Evolutionary conservation across 441 rosid species (phyloP), one percentile per base, ranked within the genome.

Genomic region (Aleurites moluccanus): DNA sequence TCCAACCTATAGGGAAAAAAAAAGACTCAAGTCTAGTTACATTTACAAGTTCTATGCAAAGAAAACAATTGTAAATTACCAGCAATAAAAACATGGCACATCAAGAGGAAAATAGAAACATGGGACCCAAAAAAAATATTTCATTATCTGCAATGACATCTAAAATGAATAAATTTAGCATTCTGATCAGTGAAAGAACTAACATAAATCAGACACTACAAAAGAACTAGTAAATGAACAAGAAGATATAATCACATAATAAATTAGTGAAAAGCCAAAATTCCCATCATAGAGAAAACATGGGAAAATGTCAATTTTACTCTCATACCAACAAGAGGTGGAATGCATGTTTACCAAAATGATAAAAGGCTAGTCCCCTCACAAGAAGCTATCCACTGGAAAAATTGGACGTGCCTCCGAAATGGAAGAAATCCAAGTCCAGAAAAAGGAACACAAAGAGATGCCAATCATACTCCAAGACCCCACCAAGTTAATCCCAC

Each of bases 261-360:
- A 74, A 73, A 80, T 79, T 80, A 82, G 73, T 64, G 55, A 64
- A 69, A 82, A 45, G 52, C 79, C 49, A 81, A 86, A 83, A 80
- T 73, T 81, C 87, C 90, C 90, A 76, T 71, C 83, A 80, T 45
- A 78, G 79, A 79, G 87, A 85, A 20, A 56, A 78, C 67, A 73
- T 57, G 87, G 88, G 89, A 78, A 83, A 76, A 80, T 74, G 63
- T 79, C 77, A 50, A 78, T 76, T 77, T 79, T 75, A 67, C 69
- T 78, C 70, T 61, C 60, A 45, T 77, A 76, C 78, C 74, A 65
- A 73, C 83, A 69, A 79, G 67, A 79, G 57, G 61, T 50, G 52
- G 74, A 16, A 75, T 30, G 77, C 27, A 59, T 65, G 50, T 69
- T 72, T 40, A 57, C 70, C 76, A 74, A 42, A 74, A 50, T 47